A percentile compares a stretch with the other conserved stretches of the same genome.
Conservation (phyloP, 495 filamentous ascomycete species). For the Annulohypoxylon nitens region DNA sequence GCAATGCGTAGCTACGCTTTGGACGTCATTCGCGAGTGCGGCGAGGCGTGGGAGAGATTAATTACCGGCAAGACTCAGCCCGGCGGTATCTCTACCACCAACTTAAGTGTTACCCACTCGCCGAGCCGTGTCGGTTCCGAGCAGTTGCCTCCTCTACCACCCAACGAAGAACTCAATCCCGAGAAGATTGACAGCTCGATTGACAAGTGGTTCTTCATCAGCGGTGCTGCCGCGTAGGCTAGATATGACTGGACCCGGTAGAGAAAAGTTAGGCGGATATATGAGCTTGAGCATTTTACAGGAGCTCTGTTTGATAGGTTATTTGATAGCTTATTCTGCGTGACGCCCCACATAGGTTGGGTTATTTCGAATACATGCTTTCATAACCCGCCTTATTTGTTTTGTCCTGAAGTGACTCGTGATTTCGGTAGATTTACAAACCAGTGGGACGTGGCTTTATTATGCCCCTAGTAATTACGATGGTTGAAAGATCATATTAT, state of each 20-base stretch:
- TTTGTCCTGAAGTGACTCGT: neutral
- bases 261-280: constrained; percentile 44
- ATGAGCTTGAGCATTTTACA: constrained; percentile 26
- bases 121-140: constrained; percentile 71
- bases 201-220: constrained; percentile 99
- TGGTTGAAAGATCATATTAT: neutral
- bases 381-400: neutral
- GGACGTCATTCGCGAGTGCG: constrained; percentile 94
- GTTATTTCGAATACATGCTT: constrained; percentile 23
- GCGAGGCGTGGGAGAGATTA: constrained; percentile 96
- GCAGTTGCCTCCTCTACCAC: constrained; percentile 78
- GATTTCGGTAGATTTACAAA: constrained; percentile 1
- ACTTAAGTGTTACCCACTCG: constrained; percentile 79
- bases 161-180: constrained; percentile 79
- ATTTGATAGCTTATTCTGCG: constrained; percentile 25
- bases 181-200: constrained; percentile 95
- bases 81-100: constrained; percentile 84
- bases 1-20: constrained; percentile 77
- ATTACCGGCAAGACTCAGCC: constrained; percentile 86
- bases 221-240: constrained; percentile 87
- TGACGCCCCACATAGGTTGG: constrained; percentile 20
- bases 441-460: neutral
- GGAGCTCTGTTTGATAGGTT: constrained; percentile 6
- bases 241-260: constrained; percentile 37
- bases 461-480: neutral